Evolutionary conservation across 495 filamentous ascomycete genomes (phyloP).

Genomic region (Podospora pseudopauciseta): DNA sequence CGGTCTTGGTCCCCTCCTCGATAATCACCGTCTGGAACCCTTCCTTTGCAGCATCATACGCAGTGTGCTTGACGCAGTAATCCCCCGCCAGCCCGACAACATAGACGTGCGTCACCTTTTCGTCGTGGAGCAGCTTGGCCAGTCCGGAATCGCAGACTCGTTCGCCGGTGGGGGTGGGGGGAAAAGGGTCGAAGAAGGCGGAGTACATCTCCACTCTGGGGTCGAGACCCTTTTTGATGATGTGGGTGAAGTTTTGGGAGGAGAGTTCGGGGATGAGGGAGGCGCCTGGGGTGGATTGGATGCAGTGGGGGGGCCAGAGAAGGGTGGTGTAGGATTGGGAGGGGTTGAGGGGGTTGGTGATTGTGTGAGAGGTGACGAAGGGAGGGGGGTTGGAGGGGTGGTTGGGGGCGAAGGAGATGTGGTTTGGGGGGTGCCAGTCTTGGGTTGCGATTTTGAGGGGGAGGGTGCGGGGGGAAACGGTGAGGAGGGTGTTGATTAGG

Average conservation of each 20-base stretch:
- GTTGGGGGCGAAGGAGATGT: conserved; percentile 87
- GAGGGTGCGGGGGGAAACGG: conserved; percentile 55
- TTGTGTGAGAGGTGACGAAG: conserved; percentile 58
- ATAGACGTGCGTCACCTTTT: conserved; percentile 70
- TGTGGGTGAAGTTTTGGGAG: conserved; percentile 50
- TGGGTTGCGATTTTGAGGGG: conserved; percentile 73
- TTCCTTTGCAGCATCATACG: conserved; percentile 67
- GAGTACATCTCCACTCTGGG: conserved; percentile 84
- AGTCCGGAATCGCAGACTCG: conserved; percentile 61
- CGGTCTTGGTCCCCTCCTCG: conserved; percentile 70
- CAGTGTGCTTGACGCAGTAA: conserved; percentile 82
- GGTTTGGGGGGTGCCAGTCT: conserved; percentile 81
- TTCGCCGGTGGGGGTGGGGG: conserved; percentile 23
- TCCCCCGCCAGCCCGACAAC: conserved; percentile 83
- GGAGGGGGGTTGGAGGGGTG: conserved; percentile 51
- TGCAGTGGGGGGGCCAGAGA: conserved; percentile 89
- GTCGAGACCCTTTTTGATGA: conserved; percentile 76
- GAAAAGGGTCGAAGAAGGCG: conserved; percentile 72
- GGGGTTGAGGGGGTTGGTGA: conserved; percentile 65
- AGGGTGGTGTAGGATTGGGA: conserved; percentile 60
- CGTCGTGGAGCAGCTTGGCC: conserved; percentile 49
- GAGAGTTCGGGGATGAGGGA: conserved; percentile 74
- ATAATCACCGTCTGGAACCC: conserved; percentile 77
- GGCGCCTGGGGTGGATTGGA: conserved; percentile 69
- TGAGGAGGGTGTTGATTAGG: conserved; percentile 71